A percentile compares a stretch with the other conserved stretches of the same genome.
Evolutionary conservation across 805 yeast genomes (phyloP).

Genomic region (Starmerella bombicola): DNA sequence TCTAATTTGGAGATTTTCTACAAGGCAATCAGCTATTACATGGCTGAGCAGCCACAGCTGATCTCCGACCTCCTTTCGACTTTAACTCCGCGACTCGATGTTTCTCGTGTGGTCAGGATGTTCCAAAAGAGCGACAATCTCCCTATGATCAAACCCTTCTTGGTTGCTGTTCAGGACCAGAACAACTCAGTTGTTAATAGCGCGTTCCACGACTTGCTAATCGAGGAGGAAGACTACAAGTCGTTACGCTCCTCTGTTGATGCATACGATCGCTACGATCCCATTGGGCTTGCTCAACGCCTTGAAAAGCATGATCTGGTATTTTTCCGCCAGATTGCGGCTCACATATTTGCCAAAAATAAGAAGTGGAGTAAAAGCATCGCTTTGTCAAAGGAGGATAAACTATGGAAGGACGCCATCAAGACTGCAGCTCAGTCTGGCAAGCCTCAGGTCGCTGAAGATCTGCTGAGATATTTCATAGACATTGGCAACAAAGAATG

Average conservation of each 20-base stretch:
- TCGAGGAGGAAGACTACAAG: constrained; percentile 93
- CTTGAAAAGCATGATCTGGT: constrained; percentile 82
- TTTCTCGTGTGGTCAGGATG: constrained; percentile 87
- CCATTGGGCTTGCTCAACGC: constrained; percentile 81
- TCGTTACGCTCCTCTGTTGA: constrained; percentile 80
- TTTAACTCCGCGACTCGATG: constrained; percentile 78
- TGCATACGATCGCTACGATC: constrained; percentile 80
- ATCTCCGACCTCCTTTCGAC: constrained; percentile 75
- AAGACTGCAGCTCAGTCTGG: constrained; percentile 79
- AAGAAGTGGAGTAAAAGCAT: constrained; percentile 88
- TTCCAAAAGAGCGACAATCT: constrained; percentile 91
- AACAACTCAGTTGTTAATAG: constrained; percentile 83
- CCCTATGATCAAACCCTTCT: constrained; percentile 90
- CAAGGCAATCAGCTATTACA: constrained; percentile 91
- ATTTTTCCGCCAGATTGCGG: constrained; percentile 93
- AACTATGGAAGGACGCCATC: constrained; percentile 88
- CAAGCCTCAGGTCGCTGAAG: constrained; percentile 73
- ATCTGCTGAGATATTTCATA: constrained; percentile 77
- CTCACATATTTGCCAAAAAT: constrained; percentile 82
- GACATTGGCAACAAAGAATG: constrained; percentile 96
- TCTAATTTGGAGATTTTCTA: constrained; percentile 93
- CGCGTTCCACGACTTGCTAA: constrained; percentile 88
- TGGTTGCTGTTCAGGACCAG: constrained; percentile 80
- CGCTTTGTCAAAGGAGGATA: constrained; percentile 77
- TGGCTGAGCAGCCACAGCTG: constrained; percentile 81